These are phyloP conservation scores for Candida tallmaniae DNA, from an alignment of 805 yeast species.

Conservation along the genomic window DNA sequence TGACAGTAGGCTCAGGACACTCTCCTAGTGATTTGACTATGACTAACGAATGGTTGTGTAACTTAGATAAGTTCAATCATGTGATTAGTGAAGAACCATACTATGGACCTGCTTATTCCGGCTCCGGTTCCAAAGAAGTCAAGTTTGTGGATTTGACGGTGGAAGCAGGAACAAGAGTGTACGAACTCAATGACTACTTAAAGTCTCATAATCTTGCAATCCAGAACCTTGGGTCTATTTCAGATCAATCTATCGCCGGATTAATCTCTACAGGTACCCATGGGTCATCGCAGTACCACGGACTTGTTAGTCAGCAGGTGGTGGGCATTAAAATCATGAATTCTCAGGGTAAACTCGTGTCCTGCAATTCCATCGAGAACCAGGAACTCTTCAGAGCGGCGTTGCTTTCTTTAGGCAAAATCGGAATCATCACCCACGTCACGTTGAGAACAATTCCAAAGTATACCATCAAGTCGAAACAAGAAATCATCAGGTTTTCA, in stretches of 20 bases:
- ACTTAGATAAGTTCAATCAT: conserved; percentile 69
- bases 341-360: conserved; percentile 67
- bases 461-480: conserved; percentile 74
- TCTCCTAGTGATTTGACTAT: conserved; percentile 90
- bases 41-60: conserved; percentile 84
- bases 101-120: conserved; percentile 31
- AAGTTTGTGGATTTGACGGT: conserved; percentile 84
- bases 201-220: conserved; percentile 66
- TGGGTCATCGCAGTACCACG: conserved; percentile 92
- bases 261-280: conserved; percentile 95
- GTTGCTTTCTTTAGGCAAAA: conserved; percentile 79
- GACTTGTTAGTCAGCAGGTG: conserved; percentile 81
- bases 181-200: conserved; percentile 65
- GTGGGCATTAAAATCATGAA: conserved; percentile 73
- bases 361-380: conserved; percentile 61
- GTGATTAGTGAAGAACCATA: conserved; percentile 47
- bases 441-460: conserved; percentile 82
- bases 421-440: conserved; percentile 83
- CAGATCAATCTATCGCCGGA: conserved; percentile 94
- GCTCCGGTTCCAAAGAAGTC: conserved; percentile 32
- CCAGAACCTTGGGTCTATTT: conserved; percentile 89
- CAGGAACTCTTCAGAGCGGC: conserved; percentile 75
- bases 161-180: conserved; percentile 87
- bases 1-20: conserved; percentile 90
- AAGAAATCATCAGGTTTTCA: conserved; percentile 77